Percentiles rank a stretch among this genome's conserved stretches.
Evolutionary conservation across 495 filamentous ascomycete genomes (phyloP).

Genomic region (Rhizodiscina lignyota): DNA sequence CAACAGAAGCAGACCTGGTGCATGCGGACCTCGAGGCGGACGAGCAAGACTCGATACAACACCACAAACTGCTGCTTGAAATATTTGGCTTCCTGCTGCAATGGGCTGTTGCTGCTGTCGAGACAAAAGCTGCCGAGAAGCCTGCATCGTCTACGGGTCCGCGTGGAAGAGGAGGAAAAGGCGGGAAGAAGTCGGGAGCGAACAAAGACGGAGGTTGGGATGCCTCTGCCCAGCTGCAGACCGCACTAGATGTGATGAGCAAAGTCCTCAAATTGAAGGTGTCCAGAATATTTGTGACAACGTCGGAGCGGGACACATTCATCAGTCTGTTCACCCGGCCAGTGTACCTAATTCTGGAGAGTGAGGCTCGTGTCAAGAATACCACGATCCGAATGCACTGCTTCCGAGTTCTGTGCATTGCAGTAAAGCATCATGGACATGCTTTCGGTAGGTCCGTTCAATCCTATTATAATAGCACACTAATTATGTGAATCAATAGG

Average conservation of each 20-base stretch:
- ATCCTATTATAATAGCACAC: not conserved
- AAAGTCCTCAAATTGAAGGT: conserved; percentile 90
- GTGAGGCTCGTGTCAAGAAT: conserved; percentile 81
- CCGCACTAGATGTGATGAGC: conserved; percentile 82
- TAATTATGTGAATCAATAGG: conserved; percentile 31
- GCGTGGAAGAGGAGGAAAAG: conserved; percentile 57
- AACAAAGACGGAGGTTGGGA: conserved; percentile 62
- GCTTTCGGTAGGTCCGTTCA: conserved; percentile 59
- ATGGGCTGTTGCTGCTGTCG: conserved; percentile 85
- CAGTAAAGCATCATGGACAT: conserved; percentile 96
- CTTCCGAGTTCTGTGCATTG: conserved; percentile 92
- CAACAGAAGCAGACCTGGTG: conserved; percentile 75
- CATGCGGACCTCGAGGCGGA: conserved; percentile 78
- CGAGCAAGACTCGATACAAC: conserved; percentile 70
- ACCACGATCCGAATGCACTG: conserved; percentile 87
- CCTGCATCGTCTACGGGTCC: conserved; percentile 48
- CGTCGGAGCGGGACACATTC: conserved; percentile 92
- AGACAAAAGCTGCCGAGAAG: conserved; percentile 86
- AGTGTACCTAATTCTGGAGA: conserved; percentile 85
- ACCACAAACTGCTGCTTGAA: conserved; percentile 85
- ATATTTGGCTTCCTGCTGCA: conserved; percentile 90
- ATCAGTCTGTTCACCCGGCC: conserved; percentile 85
- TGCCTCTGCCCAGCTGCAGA: conserved; percentile 71
- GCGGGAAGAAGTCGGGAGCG: conserved; percentile 46
- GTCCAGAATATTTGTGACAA: conserved; percentile 81